Evolutionary conservation across 345 rosid species (phyloP), one percentile per base, ranked within the genome.

Genomic region (Populus deltoides): DNA sequence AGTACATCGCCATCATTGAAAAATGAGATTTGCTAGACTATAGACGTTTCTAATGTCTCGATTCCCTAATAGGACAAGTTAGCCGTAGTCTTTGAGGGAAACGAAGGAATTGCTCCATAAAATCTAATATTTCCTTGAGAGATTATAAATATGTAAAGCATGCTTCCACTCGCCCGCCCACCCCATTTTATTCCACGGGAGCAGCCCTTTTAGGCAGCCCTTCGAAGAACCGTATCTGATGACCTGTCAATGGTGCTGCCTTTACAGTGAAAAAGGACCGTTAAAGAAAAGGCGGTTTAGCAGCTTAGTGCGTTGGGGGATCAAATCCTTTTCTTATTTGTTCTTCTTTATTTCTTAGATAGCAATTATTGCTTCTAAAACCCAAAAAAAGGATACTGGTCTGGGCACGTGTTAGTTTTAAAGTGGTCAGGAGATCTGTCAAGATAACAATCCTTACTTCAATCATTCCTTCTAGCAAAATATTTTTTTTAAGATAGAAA

Each of bases 51-150:
- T 57, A 8, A 2, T 35, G 68, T 71, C 67, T 77, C 13, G 63
- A 72, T 78, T 55, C 61, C 6, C 41, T 71, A 78, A 75, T 66
- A 75, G 79, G 86, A 87, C 85, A 81, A 87, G 71, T 45, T 72
- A 24, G 43, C 61, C 38, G 35, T 72, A 49, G 11, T 29, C 38
- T 29, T 31, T 4, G 7, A 20, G 39, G 41, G 35, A n/a, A 53
- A 75, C 59, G 53, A 85, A 74, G 71, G 25, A 31, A 68, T 72
- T 65, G 45, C 53, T 24, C 35, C 33, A 15, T 38, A 31, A 81
- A 22, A 41, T 57, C 65, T 57, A 79, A 81, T 81, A 75, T 76
- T 76, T 74, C 33, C 38, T 65, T 27, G n/a, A 43, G 20, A 47
- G 22, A 74, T 70, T n/a, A 78, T 1, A 24, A 73, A 57, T 5